phyloP scores from a whole-genome alignment of 192 early-diverging fungal genomes.

The Backusella sp. region DNA sequence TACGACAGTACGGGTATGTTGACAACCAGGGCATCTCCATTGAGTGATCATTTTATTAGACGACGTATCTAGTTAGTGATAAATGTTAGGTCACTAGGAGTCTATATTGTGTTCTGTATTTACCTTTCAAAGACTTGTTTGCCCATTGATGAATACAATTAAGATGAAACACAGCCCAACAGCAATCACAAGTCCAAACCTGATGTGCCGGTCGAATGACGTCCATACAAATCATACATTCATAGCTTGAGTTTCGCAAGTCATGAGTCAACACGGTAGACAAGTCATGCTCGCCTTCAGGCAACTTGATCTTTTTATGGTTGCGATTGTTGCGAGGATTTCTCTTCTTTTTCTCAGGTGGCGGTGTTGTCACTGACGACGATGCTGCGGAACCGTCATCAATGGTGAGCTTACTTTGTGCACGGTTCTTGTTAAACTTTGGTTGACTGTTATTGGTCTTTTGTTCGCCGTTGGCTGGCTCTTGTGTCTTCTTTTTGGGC shows the following conservation, averaged over 20 bases:
- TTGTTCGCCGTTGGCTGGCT: not conserved
- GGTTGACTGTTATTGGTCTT: not conserved
- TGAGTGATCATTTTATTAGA: conserved; percentile 27
- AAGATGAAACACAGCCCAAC: conserved; percentile 91
- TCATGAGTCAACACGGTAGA: conserved; percentile 61
- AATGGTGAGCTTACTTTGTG: conserved; percentile 20
- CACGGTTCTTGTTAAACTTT: conserved; percentile 18
- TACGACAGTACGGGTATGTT: conserved; percentile 60
- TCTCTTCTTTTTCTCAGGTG: not conserved
- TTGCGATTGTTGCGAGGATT: conserved; percentile 6
- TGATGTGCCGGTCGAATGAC: conserved; percentile 63
- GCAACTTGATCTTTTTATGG: conserved; percentile 11
- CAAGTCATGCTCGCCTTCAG: conserved; percentile 51
- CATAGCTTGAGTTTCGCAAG: conserved; percentile 71
- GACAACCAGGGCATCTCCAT: conserved; percentile 96
- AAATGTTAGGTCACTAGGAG: not conserved
- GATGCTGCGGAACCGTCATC: not conserved
- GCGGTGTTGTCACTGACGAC: not conserved
- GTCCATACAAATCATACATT: conserved; percentile 98
- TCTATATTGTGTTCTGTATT: not conserved
- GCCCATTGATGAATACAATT: conserved; percentile 85
- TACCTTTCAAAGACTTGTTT: conserved; percentile 58
- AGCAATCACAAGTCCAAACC: conserved; percentile 84
- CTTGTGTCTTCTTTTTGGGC: not conserved
- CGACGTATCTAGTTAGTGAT: conserved; percentile 28